Percentiles rank a stretch among this genome's conserved stretches.
Conservation (phyloP, 108 stramenopile species). For the Nitzschia inconspicua region DNA sequence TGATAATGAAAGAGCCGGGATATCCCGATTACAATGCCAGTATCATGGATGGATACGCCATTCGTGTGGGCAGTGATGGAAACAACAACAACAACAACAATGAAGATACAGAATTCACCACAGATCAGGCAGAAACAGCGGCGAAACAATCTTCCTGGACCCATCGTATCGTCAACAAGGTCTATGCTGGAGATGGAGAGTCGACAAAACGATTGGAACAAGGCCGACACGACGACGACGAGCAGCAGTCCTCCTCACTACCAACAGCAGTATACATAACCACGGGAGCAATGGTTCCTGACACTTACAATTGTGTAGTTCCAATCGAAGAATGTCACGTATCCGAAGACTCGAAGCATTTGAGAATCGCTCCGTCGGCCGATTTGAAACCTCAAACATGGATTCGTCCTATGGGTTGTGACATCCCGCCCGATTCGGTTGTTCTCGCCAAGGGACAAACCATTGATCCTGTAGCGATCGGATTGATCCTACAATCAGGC, state of each 20-base stretch:
- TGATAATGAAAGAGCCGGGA: constrained; percentile 52
- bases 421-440: constrained; percentile 49
- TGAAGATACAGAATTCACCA: background rate
- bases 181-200: constrained; percentile 67
- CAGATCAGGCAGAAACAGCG: background rate
- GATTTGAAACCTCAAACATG: constrained; percentile 44
- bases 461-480: constrained; percentile 64
- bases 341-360: constrained; percentile 9
- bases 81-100: no score
- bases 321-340: constrained; percentile 69
- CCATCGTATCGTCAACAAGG: constrained; percentile 49
- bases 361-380: constrained; percentile 16
- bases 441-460: constrained; percentile 51
- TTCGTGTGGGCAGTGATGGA: constrained; percentile 11
- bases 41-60: constrained; percentile 87
- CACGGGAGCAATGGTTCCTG: constrained; percentile 77
- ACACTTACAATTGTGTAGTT: constrained; percentile 70
- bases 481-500: constrained; percentile 58
- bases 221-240: background rate
- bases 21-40: constrained; percentile 79
- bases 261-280: constrained; percentile 71
- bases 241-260: background rate
- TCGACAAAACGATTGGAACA: background rate
- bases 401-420: constrained; percentile 78
- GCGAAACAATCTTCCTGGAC: constrained; percentile 17